Base-by-base conservation (phyloP, 345 rosid genomes). In the Populus alba region DNA sequence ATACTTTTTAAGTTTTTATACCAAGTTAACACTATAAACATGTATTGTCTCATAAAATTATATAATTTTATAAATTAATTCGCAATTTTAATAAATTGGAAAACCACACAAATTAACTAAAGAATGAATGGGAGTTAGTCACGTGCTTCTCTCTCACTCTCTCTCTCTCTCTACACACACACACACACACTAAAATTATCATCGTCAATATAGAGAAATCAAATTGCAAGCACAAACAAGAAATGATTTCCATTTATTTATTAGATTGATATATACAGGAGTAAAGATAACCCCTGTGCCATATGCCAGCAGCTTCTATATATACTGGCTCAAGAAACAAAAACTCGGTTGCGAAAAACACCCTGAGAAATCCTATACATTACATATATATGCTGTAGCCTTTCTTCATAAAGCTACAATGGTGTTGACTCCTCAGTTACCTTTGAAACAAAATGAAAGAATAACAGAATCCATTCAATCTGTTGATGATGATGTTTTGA, bases 401-500 rank as follows among this genome's bases (percentile, higher is more conserved):
- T 55, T 47, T 68, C 79, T 82, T 71, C 81, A 53, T 69, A 62
- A 67, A 66, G 78, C 80, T 27, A 31, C 73, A 43, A 76, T 3
- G 55, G 47, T 13, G 59, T n/a, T n/a, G 1, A n/a, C 65, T 1
- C 9, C 25, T 59, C 15, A n/a, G 65, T 25, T 59, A 11, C 47
- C 47, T 43, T 11, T 11, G 47, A 43, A 71, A n/a, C 67, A 12
- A 66, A 77, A 59, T 43, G 68, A 85, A 80, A 77, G 87, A 84
- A 82, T 82, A 67, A 75, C 75, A 68, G 78, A 43, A 83, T 80
- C 73, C 78, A 71, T 72, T 22, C 79, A 72, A 66, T 72, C 23
- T 79, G 25, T 75, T 23, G 13, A n/a, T 12, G 22, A 23, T 13
- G n/a, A 25, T 47, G 47, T 73, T 73, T 45, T 66, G 67, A 72